A percentile compares a stretch with the other conserved stretches of the same genome.
Evolutionary conservation across 495 filamentous ascomycete genomes (phyloP).

Genomic region (Xylaria intraflava): DNA sequence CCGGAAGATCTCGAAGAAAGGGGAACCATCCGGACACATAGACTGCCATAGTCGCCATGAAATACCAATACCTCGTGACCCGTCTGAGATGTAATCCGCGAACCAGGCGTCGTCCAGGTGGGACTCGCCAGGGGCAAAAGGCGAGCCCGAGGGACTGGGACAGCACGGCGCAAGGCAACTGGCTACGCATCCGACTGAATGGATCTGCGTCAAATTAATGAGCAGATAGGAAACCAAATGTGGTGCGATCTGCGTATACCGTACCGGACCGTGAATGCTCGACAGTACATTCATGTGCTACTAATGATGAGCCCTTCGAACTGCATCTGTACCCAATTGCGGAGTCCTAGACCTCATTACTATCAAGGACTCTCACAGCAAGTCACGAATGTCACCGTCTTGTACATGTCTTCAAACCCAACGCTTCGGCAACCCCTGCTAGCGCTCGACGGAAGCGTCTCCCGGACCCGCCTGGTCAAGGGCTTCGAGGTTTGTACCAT

Average conservation of each 20-base stretch:
- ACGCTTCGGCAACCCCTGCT: neutral
- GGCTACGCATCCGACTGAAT: neutral
- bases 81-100: neutral
- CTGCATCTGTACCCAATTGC: neutral
- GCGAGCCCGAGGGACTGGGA: neutral
- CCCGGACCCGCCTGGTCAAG: neutral
- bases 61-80: neutral
- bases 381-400: too few species aligned
- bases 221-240: neutral
- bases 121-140: neutral
- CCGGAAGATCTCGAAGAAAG: too few species aligned
- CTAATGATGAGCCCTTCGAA: too few species aligned
- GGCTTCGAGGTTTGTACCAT: neutral
- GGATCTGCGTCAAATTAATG: neutral
- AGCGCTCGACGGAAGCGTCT: neutral
- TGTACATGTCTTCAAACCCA: neutral
- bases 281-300: too few species aligned
- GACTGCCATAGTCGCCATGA: neutral
- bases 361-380: too few species aligned
- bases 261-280: too few species aligned
- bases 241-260: slow-evolving; percentile 1
- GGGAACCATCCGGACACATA: too few species aligned
- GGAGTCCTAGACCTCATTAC: neutral
- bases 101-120: slow-evolving; percentile 1
- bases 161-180: neutral